A percentile compares a stretch with the other conserved stretches of the same genome.
Evolutionary conservation across 2,329 filamentous ascomycete species (phyloP).

Genomic region (Pestalotiopsis sp.): DNA sequence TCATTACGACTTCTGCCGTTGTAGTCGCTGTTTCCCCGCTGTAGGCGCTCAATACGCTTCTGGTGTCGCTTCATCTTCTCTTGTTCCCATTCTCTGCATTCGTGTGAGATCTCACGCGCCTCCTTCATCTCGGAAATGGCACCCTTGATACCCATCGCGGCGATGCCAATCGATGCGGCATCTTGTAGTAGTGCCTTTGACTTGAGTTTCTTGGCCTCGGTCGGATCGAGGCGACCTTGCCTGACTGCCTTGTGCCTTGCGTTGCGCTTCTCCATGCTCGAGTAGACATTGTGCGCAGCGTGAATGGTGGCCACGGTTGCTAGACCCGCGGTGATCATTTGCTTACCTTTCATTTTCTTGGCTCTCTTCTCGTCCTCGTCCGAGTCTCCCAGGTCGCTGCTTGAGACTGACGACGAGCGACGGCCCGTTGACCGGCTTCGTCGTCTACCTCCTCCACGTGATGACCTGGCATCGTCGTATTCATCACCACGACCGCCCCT

Average conservation of each 20-base stretch:
- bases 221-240: slow-evolving; percentile 52
- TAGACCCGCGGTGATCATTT: slow-evolving; percentile 58
- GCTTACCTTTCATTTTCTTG: slow-evolving; percentile 65
- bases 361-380: slow-evolving; percentile 57
- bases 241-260: slow-evolving; percentile 55
- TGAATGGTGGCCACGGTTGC: slow-evolving; percentile 63
- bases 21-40: slow-evolving; percentile 27
- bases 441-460: slow-evolving; percentile 34
- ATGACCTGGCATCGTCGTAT: slow-evolving; percentile 50
- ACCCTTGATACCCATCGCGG: slow-evolving; percentile 59
- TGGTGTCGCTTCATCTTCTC: slow-evolving; percentile 54
- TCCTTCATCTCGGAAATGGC: slow-evolving; percentile 60
- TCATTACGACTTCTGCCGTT: slow-evolving; percentile 44
- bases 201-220: slow-evolving; percentile 59
- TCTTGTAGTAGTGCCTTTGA: slow-evolving; percentile 59
- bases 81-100: slow-evolving; percentile 50
- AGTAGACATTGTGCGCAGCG: slow-evolving; percentile 60
- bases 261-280: slow-evolving; percentile 60
- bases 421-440: slow-evolving; percentile 43
- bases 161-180: slow-evolving; percentile 60
- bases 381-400: slow-evolving; percentile 60
- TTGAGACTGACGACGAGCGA: slow-evolving; percentile 52
- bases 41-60: slow-evolving; percentile 43
- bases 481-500: slow-evolving; percentile 38
- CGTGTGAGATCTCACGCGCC: slow-evolving; percentile 50